phyloP scores from a whole-genome alignment of 2,329 filamentous ascomycete species.

The Diaporthe amygdali region DNA sequence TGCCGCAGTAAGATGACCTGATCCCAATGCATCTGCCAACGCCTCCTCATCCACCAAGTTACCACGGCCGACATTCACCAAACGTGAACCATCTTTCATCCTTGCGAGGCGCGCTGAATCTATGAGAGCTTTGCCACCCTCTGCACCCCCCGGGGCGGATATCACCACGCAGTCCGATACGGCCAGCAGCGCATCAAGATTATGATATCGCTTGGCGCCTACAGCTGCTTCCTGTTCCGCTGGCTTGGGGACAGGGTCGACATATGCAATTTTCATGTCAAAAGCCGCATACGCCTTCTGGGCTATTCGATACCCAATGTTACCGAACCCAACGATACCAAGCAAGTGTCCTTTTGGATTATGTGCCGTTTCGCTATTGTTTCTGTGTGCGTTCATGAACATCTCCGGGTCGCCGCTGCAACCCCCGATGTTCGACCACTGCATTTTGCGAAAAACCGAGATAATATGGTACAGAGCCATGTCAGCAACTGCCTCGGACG shows the following conservation, averaged over 20 bases:
- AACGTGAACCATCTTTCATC: slow-evolving; percentile 55
- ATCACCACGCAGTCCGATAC: slow-evolving; percentile 55
- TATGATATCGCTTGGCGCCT: slow-evolving; percentile 44
- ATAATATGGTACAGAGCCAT: slow-evolving; percentile 65
- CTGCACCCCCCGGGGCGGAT: slow-evolving; percentile 48
- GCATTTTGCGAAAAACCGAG: slow-evolving; percentile 61
- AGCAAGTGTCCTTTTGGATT: slow-evolving; percentile 61
- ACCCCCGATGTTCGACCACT: slow-evolving; percentile 59
- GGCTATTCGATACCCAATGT: slow-evolving; percentile 59
- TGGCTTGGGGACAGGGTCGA: slow-evolving; percentile 49
- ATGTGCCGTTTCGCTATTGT: slow-evolving; percentile 56
- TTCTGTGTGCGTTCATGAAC: slow-evolving; percentile 59
- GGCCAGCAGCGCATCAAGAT: slow-evolving; percentile 51
- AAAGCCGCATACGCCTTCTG: slow-evolving; percentile 59
- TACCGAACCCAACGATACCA: slow-evolving; percentile 65
- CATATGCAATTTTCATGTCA: slow-evolving; percentile 62
- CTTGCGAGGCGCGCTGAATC: slow-evolving; percentile 43
- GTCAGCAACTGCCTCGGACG: slow-evolving; percentile 66
- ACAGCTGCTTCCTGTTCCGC: slow-evolving; percentile 47
- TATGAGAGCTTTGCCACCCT: slow-evolving; percentile 48
- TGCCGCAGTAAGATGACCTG: slow-evolving; percentile 48
- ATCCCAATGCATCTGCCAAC: slow-evolving; percentile 50
- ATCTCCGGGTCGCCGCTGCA: slow-evolving; percentile 43
- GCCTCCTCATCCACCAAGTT: slow-evolving; percentile 57
- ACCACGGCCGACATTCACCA: slow-evolving; percentile 63